A percentile compares a stretch with the other conserved stretches of the same genome.
phyloP scores from a whole-genome alignment of 1,284 basidiomycete genomes.

The Tylopilus sp. region DNA sequence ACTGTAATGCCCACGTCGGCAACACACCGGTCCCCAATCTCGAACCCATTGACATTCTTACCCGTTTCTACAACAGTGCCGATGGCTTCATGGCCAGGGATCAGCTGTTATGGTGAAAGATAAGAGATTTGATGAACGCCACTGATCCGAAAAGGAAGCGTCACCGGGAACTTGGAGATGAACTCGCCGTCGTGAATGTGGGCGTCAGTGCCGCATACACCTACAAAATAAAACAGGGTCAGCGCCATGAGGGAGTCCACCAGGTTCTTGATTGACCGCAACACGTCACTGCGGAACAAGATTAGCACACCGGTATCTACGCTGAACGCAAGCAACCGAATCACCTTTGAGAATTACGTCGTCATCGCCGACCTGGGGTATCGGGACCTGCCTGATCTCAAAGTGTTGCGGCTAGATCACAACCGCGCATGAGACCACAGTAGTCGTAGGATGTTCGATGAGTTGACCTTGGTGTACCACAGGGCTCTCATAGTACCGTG shows the following conservation, averaged over 20 bases:
- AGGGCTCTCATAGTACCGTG: conserved; percentile 34
- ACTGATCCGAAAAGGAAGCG: conserved; percentile 9
- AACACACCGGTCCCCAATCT: conserved; percentile 74
- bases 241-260: not conserved
- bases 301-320: conserved; percentile 4
- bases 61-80: conserved; percentile 68
- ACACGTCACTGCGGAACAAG: conserved; percentile 37
- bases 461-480: conserved; percentile 32
- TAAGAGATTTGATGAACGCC: conserved; percentile 11
- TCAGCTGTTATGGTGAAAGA: conserved; percentile 45
- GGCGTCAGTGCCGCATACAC: conserved; percentile 74
- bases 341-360: conserved; percentile 61
- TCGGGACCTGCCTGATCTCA: conserved; percentile 51
- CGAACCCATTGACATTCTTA: conserved; percentile 65
- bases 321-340: not conserved
- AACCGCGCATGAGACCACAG: conserved; percentile 11
- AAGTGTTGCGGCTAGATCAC: conserved; percentile 41
- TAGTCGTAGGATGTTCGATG: not conserved
- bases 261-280: conserved; percentile 39
- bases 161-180: conserved; percentile 69
- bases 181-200: conserved; percentile 80
- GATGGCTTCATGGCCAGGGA: conserved; percentile 81
- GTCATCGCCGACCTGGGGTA: conserved; percentile 52
- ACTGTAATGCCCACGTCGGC: conserved; percentile 66
- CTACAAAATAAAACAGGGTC: conserved; percentile 26